Conservation (phyloP, 495 filamentous ascomycete genomes). For the Hyaloscypha hepaticicola region DNA sequence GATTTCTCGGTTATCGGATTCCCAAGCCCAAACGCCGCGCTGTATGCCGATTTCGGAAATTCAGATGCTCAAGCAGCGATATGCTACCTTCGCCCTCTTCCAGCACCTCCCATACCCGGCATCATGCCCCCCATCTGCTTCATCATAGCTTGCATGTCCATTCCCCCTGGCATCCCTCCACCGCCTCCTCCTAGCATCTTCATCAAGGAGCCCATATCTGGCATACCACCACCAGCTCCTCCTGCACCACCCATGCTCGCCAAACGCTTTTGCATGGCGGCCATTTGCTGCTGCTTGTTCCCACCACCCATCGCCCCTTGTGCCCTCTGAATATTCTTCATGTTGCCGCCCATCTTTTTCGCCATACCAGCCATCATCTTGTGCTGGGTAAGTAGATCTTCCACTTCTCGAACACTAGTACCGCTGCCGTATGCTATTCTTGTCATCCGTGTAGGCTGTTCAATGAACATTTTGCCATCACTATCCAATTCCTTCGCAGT, state of each 20-base stretch:
- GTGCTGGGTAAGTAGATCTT: constrained; percentile 96
- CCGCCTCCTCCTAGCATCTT: constrained; percentile 72
- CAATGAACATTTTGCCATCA: constrained; percentile 91
- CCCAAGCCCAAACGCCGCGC: constrained; percentile 21
- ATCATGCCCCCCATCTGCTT: constrained; percentile 85
- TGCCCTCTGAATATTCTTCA: constrained; percentile 94
- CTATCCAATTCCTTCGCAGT: constrained; percentile 90
- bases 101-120: constrained; percentile 35
- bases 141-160: constrained; percentile 75
- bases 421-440: constrained; percentile 86
- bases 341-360: constrained; percentile 95
- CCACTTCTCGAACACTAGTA: constrained; percentile 90
- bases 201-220: constrained; percentile 81
- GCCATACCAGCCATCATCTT: constrained; percentile 99
- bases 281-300: constrained; percentile 90
- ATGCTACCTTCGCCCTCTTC: constrained; percentile 27
- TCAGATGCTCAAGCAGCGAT: background rate
- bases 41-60: constrained; percentile 19
- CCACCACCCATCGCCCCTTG: constrained; percentile 84
- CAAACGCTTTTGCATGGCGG: constrained; percentile 94
- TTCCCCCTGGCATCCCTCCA: constrained; percentile 46
- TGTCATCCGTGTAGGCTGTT: constrained; percentile 92
- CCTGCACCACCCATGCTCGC: constrained; percentile 83
- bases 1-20: background rate
- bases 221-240: constrained; percentile 59